These are phyloP conservation scores for Cladosporium sp. DNA, from an alignment of 2,329 filamentous ascomycete genomes.

Conservation along the genomic window DNA sequence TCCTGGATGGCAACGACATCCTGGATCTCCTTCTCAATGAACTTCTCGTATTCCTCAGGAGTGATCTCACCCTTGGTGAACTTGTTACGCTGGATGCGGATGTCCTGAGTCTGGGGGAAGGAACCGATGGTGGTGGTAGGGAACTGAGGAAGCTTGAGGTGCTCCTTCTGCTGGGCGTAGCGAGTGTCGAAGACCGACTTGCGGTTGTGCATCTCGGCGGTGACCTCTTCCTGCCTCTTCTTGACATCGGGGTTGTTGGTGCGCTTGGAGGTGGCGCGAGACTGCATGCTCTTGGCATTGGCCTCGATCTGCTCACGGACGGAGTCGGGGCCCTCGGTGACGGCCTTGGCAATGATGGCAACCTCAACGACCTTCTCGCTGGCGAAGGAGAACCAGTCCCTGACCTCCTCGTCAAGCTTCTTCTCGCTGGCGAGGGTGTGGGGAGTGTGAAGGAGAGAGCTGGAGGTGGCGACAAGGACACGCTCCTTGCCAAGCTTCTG, in stretches of 20 bases:
- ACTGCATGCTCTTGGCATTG: conserved; percentile 91
- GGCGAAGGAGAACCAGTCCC: conserved; percentile 98
- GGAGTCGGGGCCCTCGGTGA: conserved; percentile 84
- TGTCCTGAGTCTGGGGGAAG: conserved; percentile 99
- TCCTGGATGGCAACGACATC: conserved; percentile 96
- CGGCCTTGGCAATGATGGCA: conserved; percentile 91
- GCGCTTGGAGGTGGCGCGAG: conserved; percentile 85
- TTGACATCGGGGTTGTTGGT: conserved; percentile 98
- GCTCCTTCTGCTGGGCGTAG: conserved; percentile 84
- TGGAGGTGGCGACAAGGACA: conserved; percentile 94
- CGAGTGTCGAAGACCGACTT: conserved; percentile 83
- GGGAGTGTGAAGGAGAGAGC: conserved; percentile 95
- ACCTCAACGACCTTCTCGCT: conserved; percentile 91
- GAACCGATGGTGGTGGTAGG: conserved; percentile 99
- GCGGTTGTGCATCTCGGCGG: conserved; percentile 82
- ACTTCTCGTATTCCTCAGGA: conserved; percentile 89
- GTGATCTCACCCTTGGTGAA: conserved; percentile 99
- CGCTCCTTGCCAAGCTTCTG: conserved; percentile 97
- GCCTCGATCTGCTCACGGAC: conserved; percentile 89
- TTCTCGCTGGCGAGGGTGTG: conserved; percentile 98
- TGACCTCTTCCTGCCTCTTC: conserved; percentile 89
- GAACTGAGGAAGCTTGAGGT: conserved; percentile 93
- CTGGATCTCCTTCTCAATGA: conserved; percentile 98
- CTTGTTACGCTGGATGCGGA: conserved; percentile 94
- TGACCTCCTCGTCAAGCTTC: conserved; percentile 90